These are phyloP conservation scores for Camelina laxa DNA, from an alignment of 345 rosid species.

Conservation along the genomic window DNA sequence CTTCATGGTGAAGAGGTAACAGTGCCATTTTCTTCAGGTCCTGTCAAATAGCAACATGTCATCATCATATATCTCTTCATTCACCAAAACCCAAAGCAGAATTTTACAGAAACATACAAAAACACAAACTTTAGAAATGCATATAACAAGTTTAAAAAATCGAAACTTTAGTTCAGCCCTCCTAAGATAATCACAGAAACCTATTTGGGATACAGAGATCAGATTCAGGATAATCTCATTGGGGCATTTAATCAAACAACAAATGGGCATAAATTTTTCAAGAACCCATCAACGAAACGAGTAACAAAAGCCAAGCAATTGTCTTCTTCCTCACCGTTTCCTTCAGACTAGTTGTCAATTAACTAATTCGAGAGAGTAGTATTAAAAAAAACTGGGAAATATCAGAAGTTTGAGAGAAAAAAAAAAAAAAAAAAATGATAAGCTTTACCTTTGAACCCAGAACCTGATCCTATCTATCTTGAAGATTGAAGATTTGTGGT, in stretches of 20 bases:
- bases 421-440: not conserved
- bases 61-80: constrained; percentile 4
- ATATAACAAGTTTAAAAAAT: not conserved
- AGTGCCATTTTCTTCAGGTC: constrained; percentile 59
- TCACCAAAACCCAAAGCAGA: not conserved
- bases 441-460: constrained; percentile 1
- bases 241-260: constrained; percentile 38
- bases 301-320: not conserved
- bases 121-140: not conserved
- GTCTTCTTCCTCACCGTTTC: not conserved
- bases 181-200: not conserved
- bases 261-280: not conserved
- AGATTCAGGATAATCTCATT: constrained; percentile 2
- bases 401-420: not conserved
- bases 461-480: constrained; percentile 11
- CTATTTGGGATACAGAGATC: not conserved
- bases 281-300: not conserved
- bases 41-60: constrained; percentile 27
- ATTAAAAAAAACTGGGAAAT: not conserved
- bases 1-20: constrained; percentile 53
- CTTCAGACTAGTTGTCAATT: not conserved
- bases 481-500: constrained; percentile 31
- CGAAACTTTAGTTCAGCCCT: not conserved
- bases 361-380: not conserved
- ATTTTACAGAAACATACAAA: not conserved